Conservation (phyloP, 2,329 filamentous ascomycete genomes). For the Penicillium sumatraense region DNA sequence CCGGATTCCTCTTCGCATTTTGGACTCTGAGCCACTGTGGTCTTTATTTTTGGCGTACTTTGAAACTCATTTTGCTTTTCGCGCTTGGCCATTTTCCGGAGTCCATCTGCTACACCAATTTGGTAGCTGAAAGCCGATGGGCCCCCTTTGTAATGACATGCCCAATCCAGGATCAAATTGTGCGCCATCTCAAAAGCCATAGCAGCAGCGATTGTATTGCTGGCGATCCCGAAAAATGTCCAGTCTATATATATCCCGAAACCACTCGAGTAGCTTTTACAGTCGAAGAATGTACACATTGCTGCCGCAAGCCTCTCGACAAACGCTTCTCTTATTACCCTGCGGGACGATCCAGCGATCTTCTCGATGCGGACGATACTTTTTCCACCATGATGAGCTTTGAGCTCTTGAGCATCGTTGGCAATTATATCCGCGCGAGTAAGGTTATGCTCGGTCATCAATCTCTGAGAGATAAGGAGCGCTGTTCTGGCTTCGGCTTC, state of each 20-base stretch:
- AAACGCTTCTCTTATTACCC: no score
- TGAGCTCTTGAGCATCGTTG: no score
- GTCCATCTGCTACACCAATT: constrained; percentile 25
- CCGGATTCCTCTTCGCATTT: no score
- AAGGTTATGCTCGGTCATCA: constrained; percentile 19
- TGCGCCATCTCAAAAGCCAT: constrained; percentile 20
- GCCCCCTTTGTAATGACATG: constrained; percentile 22
- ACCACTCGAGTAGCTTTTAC: constrained; percentile 17
- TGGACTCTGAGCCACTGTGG: no score
- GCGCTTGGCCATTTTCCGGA: constrained; percentile 20
- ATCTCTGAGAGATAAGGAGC: constrained; percentile 16
- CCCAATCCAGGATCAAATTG: constrained; percentile 29
- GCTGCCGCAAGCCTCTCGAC: neutral
- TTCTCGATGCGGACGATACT: no score
- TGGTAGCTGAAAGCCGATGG: constrained; percentile 24
- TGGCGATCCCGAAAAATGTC: constrained; percentile 18
- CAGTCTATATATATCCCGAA: constrained; percentile 6
- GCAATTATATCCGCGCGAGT: no score
- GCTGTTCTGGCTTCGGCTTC: constrained; percentile 29
- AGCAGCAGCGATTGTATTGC: constrained; percentile 17
- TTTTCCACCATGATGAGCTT: no score
- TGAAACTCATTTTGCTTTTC: constrained; percentile 21
- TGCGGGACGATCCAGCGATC: no score
- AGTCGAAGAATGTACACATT: constrained; percentile 24
- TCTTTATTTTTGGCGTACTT: no score